Base-by-base conservation (phyloP, 2,329 filamentous ascomycete genomes). In the Calonectria naviculata region DNA sequence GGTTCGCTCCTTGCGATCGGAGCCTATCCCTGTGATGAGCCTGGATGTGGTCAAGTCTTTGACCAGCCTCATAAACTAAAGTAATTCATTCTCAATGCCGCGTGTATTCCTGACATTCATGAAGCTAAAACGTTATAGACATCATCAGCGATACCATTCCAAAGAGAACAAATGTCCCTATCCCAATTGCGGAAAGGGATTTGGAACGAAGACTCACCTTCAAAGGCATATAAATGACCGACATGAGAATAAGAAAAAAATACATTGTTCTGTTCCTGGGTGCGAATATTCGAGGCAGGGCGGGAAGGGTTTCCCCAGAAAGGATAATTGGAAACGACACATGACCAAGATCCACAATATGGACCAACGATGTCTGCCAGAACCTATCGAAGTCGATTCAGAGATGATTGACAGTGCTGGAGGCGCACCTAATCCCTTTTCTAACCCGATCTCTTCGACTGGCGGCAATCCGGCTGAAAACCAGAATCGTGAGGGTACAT, bases 321-420 rank as follows among this genome's bases (percentile, higher is more conserved):
- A 91, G 76, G 89, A 91, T 76, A 91, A 91, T 79, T 91, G 89
- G 89, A 87, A 89, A 75, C 83, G 89, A 67, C 89, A 91, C 77
- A 91, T 91, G 89, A 83, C 85, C 41, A 91, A 90, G 79, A 91
- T 90, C 74, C 89, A 91, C 74, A 80, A 85, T 38, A 79, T 86
- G 71, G 85, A 86, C 62, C 80, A 82, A 58, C 74, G 75, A 56
- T 69, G 78, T 26, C 80, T 84, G 8, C 85, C 86, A 1, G 83
- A 85, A 19, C 85, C 85, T 24, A 81, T 86, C 17, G 82, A 85
- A 63, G 80, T 81, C 19, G 85, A 86, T 68, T 80, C 76, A 46
- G 77, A 79, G n/a, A 79, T 79, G 77, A 66, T n/a, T n/a, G n/a
- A n/a, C n/a, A n/a, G n/a, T n/a, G n/a, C n/a, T n/a, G n/a, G n/a